These are phyloP conservation scores for Haplosporangium sp. DNA, from an alignment of 371 early-diverging fungal genomes.

Conservation along the genomic window DNA sequence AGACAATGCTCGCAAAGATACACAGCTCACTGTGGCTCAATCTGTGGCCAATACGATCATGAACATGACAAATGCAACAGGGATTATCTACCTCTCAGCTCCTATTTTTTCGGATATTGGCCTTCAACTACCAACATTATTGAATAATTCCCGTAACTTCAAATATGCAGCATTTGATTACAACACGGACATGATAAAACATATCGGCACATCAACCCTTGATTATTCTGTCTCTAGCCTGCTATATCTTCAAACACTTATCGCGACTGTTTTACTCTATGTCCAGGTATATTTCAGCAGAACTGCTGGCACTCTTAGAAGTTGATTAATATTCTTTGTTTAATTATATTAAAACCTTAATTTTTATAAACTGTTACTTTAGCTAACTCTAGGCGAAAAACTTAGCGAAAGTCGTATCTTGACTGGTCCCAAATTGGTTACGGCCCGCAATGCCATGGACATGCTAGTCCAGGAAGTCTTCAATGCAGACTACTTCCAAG, in stretches of 20 bases:
- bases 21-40: neutral
- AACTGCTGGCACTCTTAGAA: neutral
- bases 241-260: conserved; percentile 25
- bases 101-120: conserved; percentile 14
- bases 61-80: conserved; percentile 5
- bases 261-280: conserved; percentile 28
- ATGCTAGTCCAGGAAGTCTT: conserved; percentile 27
- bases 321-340: no score
- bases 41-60: neutral
- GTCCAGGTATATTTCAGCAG: conserved; percentile 19
- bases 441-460: conserved; percentile 13
- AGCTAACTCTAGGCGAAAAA: conserved; percentile 32
- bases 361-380: neutral
- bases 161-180: conserved; percentile 35
- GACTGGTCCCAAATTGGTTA: conserved; percentile 38
- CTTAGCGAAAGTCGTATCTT: conserved; percentile 9
- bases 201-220: conserved; percentile 1
- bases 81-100: conserved; percentile 31
- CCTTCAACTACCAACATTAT: neutral
- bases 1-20: conserved; percentile 14
- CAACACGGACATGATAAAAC: conserved; percentile 4
- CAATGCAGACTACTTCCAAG: conserved; percentile 6
- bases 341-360: neutral
- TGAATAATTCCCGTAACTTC: conserved; percentile 15
- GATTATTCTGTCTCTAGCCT: conserved; percentile 30